Conservation (phyloP, 140 eudicot genomes). For the Erigeron philadelphicus region DNA sequence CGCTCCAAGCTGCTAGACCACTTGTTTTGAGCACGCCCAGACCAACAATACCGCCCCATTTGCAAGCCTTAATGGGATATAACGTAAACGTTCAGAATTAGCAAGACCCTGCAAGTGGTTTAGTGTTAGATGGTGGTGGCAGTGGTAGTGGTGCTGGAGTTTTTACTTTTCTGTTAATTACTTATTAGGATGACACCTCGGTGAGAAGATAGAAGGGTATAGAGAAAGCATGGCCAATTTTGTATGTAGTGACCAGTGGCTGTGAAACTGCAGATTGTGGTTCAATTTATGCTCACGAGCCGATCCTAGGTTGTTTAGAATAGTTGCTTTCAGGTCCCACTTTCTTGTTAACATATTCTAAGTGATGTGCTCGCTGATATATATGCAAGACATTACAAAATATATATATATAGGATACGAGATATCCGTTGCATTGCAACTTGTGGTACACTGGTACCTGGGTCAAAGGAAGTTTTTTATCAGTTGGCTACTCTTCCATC, state of each 20-base stretch:
- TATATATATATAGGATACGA: too few species aligned
- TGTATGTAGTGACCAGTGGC: constrained; percentile 11
- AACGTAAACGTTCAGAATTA: constrained; percentile 10
- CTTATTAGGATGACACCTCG: constrained; percentile 1
- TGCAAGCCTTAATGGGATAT: constrained; percentile 31
- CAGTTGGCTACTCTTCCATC: too few species aligned
- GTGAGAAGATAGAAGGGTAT: background rate
- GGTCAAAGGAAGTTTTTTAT: too few species aligned
- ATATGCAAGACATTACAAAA: too few species aligned
- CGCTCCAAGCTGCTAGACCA: constrained; percentile 46
- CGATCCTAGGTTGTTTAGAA: background rate
- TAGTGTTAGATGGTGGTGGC: constrained; percentile 6
- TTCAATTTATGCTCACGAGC: background rate
- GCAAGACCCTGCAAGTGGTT: constrained; percentile 13
- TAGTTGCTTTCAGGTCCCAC: background rate
- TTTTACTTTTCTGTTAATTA: background rate
- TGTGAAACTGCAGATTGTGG: constrained; percentile 24
- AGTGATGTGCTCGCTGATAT: too few species aligned
- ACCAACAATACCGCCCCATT: constrained; percentile 33
- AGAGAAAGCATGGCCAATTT: constrained; percentile 13
- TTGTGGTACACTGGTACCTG: too few species aligned
- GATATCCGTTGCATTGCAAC: too few species aligned
- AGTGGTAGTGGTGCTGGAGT: constrained; percentile 5
- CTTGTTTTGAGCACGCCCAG: constrained; percentile 32
- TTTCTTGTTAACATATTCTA: too few species aligned